Evolutionary conservation across 78 protist genomes (phyloP).

Genomic region (Tieghemostelium lacteum): DNA sequence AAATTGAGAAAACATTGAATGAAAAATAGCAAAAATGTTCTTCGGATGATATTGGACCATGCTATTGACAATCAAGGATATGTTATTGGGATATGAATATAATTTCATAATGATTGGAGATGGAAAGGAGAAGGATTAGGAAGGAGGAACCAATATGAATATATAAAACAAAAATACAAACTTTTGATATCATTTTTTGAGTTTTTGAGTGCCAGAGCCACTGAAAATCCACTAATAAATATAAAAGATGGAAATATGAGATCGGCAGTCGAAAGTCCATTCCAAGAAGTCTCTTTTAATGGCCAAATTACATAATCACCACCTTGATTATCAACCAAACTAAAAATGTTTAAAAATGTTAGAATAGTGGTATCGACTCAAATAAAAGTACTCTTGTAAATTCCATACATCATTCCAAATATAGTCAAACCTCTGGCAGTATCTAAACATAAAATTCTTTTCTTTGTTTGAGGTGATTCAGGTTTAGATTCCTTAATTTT

Average conservation of each 20-base stretch:
- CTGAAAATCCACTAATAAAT: slow-evolving; percentile 66
- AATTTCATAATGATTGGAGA: not conserved
- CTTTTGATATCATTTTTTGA: slow-evolving; percentile 46
- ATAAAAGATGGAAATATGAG: slow-evolving; percentile 63
- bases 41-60: slow-evolving; percentile 63
- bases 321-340: slow-evolving; percentile 73
- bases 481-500: no score
- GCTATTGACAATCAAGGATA: not conserved
- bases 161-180: not conserved
- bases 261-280: slow-evolving; percentile 63
- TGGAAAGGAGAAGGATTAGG: not conserved
- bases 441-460: slow-evolving; percentile 55
- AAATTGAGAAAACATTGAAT: slow-evolving; percentile 61
- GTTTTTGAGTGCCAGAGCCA: slow-evolving; percentile 54
- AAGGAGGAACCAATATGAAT: not conserved
- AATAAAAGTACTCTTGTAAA: not conserved
- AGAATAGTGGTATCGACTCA: not conserved
- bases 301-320: slow-evolving; percentile 68
- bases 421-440: slow-evolving; percentile 69
- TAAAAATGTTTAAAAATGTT: not conserved
- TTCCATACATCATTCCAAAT: slow-evolving; percentile 62
- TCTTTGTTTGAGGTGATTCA: no score
- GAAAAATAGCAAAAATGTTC: slow-evolving; percentile 62
- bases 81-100: not conserved
- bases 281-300: slow-evolving; percentile 51